Conservation (phyloP, 495 filamentous ascomycete genomes). For the Aspergillus egyptiacus region DNA sequence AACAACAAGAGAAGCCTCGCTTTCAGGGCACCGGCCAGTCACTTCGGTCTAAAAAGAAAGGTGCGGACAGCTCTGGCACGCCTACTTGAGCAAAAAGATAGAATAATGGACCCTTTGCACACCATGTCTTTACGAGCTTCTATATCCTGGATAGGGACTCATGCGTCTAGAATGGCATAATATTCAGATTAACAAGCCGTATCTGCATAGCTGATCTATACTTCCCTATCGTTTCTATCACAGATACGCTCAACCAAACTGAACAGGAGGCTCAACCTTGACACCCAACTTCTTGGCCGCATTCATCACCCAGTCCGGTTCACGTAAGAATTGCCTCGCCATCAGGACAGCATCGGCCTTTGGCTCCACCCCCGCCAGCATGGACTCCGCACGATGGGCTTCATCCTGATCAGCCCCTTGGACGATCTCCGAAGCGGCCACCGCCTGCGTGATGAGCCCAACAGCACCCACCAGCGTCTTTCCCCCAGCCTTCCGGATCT, state of each 20-base stretch:
- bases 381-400: slow-evolving; percentile 35
- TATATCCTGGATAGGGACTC: neutral
- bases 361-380: slow-evolving; percentile 30
- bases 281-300: slow-evolving; percentile 56
- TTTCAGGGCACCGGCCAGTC: slow-evolving; percentile 89
- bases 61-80: slow-evolving; percentile 30
- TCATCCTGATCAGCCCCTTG: slow-evolving; percentile 47
- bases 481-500: slow-evolving; percentile 49
- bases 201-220: neutral
- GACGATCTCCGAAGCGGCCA: slow-evolving; percentile 52
- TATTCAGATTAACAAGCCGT: neutral
- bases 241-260: slow-evolving; percentile 37
- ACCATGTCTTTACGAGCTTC: neutral
- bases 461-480: slow-evolving; percentile 63
- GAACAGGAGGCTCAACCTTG: slow-evolving; percentile 47
- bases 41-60: slow-evolving; percentile 61
- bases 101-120: slow-evolving; percentile 1
- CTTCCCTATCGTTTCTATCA: neutral
- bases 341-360: slow-evolving; percentile 60
- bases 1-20: slow-evolving; percentile 62
- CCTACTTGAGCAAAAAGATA: slow-evolving; percentile 29
- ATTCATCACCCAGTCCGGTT: slow-evolving; percentile 60
- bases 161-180: slow-evolving; percentile 1
- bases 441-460: slow-evolving; percentile 60
- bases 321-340: slow-evolving; percentile 58